Evolutionary conservation across 805 yeast genomes (phyloP).

Genomic region (Scheffersomyces ergatensis): DNA sequence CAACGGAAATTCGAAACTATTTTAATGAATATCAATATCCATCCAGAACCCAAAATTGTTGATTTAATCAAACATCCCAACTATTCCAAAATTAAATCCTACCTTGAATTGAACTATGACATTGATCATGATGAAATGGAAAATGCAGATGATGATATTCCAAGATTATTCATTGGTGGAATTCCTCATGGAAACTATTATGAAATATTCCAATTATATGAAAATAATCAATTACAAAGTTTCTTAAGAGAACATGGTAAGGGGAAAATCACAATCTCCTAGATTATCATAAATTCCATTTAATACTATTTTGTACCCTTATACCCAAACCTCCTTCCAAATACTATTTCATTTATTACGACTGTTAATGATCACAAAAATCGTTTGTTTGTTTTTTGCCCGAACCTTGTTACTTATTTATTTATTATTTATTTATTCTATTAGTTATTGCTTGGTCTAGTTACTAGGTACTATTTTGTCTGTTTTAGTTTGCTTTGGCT

Average conservation of each 20-base stretch:
- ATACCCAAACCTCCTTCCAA: too few species aligned
- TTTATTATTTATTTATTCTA: too few species aligned
- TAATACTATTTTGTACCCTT: too few species aligned
- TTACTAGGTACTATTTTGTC: too few species aligned
- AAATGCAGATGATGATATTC: conserved; percentile 17
- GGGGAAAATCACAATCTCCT: conserved; percentile 22
- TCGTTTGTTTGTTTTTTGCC: too few species aligned
- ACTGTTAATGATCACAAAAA: too few species aligned
- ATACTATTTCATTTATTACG: too few species aligned
- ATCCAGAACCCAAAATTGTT: conserved; percentile 31
- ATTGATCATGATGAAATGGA: conserved; percentile 7
- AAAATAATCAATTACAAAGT: conserved; percentile 15
- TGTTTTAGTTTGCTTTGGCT: too few species aligned
- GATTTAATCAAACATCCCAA: conserved; percentile 32
- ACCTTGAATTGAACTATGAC: conserved; percentile 17
- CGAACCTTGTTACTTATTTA: too few species aligned
- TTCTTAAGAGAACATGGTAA: conserved; percentile 24
- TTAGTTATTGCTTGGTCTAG: too few species aligned
- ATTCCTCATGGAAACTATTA: conserved; percentile 27
- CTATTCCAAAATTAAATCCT: conserved; percentile 17
- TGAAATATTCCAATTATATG: conserved; percentile 18
- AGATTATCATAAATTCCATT: too few species aligned
- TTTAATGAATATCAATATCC: conserved; percentile 19
- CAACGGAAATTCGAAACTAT: conserved; percentile 15
- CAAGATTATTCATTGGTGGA: conserved; percentile 33